Percentiles rank a stretch among this genome's conserved stretches.
Evolutionary conservation across 768 basidiomycete genomes (phyloP).

Genomic region (Suillus alpinus): DNA sequence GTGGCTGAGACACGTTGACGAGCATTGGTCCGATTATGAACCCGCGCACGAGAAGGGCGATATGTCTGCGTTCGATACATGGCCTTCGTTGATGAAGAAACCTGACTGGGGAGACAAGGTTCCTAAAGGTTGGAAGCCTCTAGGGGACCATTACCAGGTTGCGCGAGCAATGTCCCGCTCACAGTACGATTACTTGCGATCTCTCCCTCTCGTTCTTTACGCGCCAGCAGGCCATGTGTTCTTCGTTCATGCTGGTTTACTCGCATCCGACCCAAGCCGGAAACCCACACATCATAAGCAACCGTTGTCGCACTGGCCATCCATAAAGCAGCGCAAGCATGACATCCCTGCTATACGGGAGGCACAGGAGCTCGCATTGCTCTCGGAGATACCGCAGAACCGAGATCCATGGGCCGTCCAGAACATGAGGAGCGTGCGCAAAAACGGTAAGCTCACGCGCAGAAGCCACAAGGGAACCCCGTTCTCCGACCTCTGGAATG

Average conservation of each 20-base stretch:
- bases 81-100: conserved; percentile 34
- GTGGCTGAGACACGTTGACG: conserved; percentile 58
- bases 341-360: conserved; percentile 38
- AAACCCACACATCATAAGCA: conserved; percentile 51
- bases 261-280: conserved; percentile 66
- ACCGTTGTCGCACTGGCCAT: conserved; percentile 68
- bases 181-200: conserved; percentile 70
- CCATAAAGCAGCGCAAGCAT: conserved; percentile 23
- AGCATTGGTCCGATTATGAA: conserved; percentile 34
- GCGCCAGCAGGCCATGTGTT: conserved; percentile 71
- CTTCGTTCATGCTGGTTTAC: conserved; percentile 81
- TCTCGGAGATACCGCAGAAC: conserved; percentile 74
- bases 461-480: conserved; percentile 50
- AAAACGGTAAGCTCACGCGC: conserved; percentile 33
- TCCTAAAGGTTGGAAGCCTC: conserved; percentile 71
- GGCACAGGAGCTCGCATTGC: conserved; percentile 66
- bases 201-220: conserved; percentile 74
- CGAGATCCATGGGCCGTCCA: conserved; percentile 67
- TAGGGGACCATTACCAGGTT: conserved; percentile 72
- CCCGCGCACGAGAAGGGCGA: conserved; percentile 24
- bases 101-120: conserved; percentile 48
- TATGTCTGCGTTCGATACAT: conserved; percentile 26
- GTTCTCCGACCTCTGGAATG: conserved; percentile 78
- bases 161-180: conserved; percentile 62
- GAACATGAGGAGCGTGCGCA: conserved; percentile 37